phyloP scores from a whole-genome alignment of 2,329 filamentous ascomycete species.

The Cladophialophora carrionii region DNA sequence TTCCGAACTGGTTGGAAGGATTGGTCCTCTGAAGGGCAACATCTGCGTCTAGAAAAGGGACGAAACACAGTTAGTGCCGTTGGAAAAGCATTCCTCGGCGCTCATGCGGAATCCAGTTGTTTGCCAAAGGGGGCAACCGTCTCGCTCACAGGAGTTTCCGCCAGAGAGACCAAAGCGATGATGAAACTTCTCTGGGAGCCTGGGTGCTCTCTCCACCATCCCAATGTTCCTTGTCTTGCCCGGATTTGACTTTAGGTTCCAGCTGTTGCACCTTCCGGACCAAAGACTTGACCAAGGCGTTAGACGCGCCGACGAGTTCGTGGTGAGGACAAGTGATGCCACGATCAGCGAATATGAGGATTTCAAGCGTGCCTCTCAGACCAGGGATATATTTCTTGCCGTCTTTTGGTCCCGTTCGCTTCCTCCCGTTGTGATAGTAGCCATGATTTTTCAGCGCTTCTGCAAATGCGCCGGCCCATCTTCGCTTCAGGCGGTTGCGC shows the following conservation, averaged over 20 bases:
- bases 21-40: neutral
- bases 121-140: neutral
- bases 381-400: constrained; percentile 16
- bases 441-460: constrained; percentile 53
- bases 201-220: neutral
- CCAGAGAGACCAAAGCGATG: constrained; percentile 17
- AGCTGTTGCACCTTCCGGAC: constrained; percentile 15
- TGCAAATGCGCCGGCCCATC: constrained; percentile 51
- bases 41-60: neutral
- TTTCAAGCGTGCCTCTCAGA: constrained; percentile 46
- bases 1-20: neutral
- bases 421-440: constrained; percentile 39
- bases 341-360: constrained; percentile 34
- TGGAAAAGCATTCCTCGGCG: neutral
- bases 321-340: constrained; percentile 17
- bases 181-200: neutral
- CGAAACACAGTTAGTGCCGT: neutral
- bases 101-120: neutral
- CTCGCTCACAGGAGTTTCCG: neutral
- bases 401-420: constrained; percentile 24
- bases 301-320: constrained; percentile 23
- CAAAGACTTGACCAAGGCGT: constrained; percentile 19
- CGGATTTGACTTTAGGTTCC: neutral
- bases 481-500: constrained; percentile 51
- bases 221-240: neutral